Conservation (phyloP, 2,329 filamentous ascomycete species). For the Verticillium tricorpus region DNA sequence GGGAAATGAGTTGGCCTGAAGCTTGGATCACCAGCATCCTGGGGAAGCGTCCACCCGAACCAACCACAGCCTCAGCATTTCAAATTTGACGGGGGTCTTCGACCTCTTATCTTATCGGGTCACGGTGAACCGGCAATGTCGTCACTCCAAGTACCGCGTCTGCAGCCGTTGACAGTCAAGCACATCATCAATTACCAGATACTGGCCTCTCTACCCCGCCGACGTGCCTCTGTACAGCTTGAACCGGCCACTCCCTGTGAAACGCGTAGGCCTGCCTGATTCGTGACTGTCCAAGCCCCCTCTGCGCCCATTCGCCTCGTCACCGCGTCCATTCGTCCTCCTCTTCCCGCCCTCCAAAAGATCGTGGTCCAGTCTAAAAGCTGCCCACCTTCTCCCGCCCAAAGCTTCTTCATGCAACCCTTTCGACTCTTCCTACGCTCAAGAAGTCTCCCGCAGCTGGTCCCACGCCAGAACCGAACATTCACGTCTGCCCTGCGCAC, state of each 20-base stretch:
- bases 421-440: conserved; percentile 3
- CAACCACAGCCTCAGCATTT: not conserved
- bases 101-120: not conserved
- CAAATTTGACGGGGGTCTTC: not conserved
- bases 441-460: not conserved
- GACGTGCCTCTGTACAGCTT: not conserved
- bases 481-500: conserved; percentile 24
- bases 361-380: not conserved
- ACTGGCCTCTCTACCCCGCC: not conserved
- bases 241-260: not conserved
- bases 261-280: not conserved
- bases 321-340: not conserved
- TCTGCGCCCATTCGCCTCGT: not conserved
- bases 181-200: not conserved
- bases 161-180: not conserved
- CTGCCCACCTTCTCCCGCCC: not conserved
- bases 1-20: not conserved
- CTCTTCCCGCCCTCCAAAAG: not conserved
- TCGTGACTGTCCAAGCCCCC: not conserved
- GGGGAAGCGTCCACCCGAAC: not conserved
- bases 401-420: conserved; percentile 8
- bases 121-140: not conserved
- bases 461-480: not conserved
- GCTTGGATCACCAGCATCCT: not conserved
- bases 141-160: not conserved